Evolutionary conservation across 2,329 filamentous ascomycete species (phyloP), one percentile per base, ranked within the genome.

Genomic region (Fonsecaea monophora): DNA sequence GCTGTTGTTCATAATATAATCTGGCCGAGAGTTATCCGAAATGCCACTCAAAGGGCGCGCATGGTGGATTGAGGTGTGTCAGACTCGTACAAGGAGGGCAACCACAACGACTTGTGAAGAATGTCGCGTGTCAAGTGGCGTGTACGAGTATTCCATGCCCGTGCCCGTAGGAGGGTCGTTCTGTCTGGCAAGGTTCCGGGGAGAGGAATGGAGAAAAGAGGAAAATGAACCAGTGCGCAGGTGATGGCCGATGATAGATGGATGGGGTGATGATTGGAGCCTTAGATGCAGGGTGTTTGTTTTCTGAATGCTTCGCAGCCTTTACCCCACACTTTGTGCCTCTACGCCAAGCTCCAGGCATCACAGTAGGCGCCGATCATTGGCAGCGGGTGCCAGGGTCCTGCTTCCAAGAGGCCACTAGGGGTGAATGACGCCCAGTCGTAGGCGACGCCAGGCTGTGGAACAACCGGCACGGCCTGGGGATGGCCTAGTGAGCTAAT

Each of bases 301-400:
- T 21, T 25, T 25, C 45, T 50, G 10, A 9, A 50, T 50, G 45
- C 45, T 21, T 50, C 18, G 45, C 18, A 12, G 45, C 45, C 40
- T 62, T 35, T 62, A 55, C 60, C 60, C 60, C 60, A 62, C 60
- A 62, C 60, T 62, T 62, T 56, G 60, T 55, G 21, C 34, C 37
- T 32, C 35, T 32, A 5, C 37, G 60, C 60, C 60, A 62, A 62
- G 60, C 1, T 9, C 45, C 5, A 10, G 12, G 45, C 45, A 50
- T 25, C 18, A 18, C n/a, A 35, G 50, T 34, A 35, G 60, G 60
- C 50, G 60, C 37, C 40, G 60, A 62, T 62, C 53, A 37, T 55
- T 55, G 60, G 38, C 42, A 34, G 45, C 38, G 59, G 59, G 59
- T 34, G 13, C 32, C 12, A 5, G 59, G 42, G 45, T 18, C 12